Conservation (phyloP, 345 rosid species). For the Acer campestre region DNA sequence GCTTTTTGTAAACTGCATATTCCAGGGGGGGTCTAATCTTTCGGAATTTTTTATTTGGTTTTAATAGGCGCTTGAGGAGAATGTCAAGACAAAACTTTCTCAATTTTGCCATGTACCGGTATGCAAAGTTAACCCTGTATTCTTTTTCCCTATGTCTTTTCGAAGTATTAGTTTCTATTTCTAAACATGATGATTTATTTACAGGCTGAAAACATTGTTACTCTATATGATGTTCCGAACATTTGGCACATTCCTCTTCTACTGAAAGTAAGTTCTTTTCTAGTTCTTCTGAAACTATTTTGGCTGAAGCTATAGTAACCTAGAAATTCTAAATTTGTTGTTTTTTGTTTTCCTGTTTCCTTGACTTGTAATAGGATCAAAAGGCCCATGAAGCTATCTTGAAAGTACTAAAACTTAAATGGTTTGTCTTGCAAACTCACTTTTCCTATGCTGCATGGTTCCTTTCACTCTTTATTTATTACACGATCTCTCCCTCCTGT, state of each 20-base stretch:
- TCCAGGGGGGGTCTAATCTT: slow-evolving; percentile 8
- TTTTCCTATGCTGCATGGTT: neutral
- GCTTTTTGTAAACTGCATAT: slow-evolving; percentile 1
- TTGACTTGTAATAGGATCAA: slow-evolving; percentile 63
- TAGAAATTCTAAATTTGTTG: slow-evolving; percentile 13
- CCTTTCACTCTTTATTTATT: neutral
- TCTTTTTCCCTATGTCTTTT: neutral
- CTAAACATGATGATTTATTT: slow-evolving; percentile 20
- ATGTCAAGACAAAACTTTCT: slow-evolving; percentile 78
- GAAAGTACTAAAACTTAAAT: slow-evolving; percentile 63
- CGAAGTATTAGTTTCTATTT: neutral
- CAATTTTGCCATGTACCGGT: slow-evolving; percentile 98
- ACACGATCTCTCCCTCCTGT: slow-evolving; percentile 4
- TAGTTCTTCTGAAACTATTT: neutral
- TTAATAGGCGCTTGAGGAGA: slow-evolving; percentile 77
- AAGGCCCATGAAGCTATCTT: slow-evolving; percentile 87
- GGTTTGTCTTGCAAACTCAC: slow-evolving; percentile 52
- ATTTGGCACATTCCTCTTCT: slow-evolving; percentile 96
- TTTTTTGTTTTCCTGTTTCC: slow-evolving; percentile 7
- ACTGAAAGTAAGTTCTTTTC: slow-evolving; percentile 55
- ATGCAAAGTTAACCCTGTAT: slow-evolving; percentile 21
- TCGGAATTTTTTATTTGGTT: slow-evolving; percentile 22
- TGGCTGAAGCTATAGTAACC: neutral
- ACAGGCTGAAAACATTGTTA: slow-evolving; percentile 78
- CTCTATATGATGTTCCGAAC: slow-evolving; percentile 85